Conservation (phyloP, 2,329 filamentous ascomycete genomes). For the Colletotrichum godetiae region DNA sequence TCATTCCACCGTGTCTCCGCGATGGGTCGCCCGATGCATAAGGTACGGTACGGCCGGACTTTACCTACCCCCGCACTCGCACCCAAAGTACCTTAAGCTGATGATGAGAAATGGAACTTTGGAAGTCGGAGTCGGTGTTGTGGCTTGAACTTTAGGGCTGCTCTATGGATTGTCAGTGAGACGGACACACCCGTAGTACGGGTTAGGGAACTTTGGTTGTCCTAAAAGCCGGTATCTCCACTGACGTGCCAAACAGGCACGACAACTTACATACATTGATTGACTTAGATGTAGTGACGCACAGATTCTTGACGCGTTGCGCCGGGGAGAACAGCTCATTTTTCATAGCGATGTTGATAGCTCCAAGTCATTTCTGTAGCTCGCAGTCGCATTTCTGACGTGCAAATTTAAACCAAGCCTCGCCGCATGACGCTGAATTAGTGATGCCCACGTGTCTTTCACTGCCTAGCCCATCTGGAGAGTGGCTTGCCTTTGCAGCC, state of each 20-base stretch:
- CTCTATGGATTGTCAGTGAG: background rate
- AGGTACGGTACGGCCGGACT: background rate
- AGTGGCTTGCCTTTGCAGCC: background rate
- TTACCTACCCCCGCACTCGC: background rate
- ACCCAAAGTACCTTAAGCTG: too few species aligned
- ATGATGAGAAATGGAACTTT: background rate
- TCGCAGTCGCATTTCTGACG: background rate
- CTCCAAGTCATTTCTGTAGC: background rate
- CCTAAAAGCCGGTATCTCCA: background rate
- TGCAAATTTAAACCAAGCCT: background rate
- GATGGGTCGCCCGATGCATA: too few species aligned
- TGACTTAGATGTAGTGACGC: background rate
- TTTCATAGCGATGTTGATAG: too few species aligned
- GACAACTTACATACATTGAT: background rate
- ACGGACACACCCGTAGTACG: background rate
- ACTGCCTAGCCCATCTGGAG: background rate
- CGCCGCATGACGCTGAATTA: background rate
- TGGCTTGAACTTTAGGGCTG: background rate
- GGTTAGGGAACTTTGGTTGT: background rate
- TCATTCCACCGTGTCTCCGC: constrained; percentile 2
- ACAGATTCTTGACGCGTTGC: constrained; percentile 2
- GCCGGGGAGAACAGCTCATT: background rate
- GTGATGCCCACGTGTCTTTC: background rate
- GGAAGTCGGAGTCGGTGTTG: background rate
- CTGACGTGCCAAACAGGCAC: background rate